phyloP scores from a whole-genome alignment of 1,139 yeast species.

The Pichia sp. region DNA sequence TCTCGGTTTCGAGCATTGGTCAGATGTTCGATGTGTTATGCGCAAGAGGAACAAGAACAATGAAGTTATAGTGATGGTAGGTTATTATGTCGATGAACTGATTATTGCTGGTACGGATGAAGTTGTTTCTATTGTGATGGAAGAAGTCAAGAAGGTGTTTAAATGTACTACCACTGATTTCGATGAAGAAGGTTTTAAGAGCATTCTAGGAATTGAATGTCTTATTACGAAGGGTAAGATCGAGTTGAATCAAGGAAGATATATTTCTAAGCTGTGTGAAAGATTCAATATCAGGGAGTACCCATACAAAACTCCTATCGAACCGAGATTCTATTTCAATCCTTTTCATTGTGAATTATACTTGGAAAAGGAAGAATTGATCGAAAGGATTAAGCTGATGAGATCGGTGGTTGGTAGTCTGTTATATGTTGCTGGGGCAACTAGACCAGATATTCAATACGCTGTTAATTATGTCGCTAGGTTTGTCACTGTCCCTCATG shows the following conservation, averaged over 20 bases:
- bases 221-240: not conserved
- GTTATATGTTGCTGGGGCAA: too few species aligned
- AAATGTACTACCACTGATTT: slow-evolving; percentile 1
- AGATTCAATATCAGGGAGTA: not conserved
- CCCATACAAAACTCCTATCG: not conserved
- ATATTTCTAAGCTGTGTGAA: not conserved
- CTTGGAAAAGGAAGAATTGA: not conserved
- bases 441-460: too few species aligned
- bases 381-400: not conserved
- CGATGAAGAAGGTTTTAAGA: not conserved
- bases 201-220: slow-evolving; percentile 1
- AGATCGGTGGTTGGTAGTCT: not conserved
- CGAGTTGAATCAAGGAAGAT: not conserved
- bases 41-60: not conserved
- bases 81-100: slow-evolving; percentile 2
- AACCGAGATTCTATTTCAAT: slow-evolving; percentile 1
- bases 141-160: not conserved
- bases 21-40: not conserved
- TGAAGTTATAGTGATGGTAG: not conserved
- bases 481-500: too few species aligned
- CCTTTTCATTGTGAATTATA: not conserved
- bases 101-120: not conserved
- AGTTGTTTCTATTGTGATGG: not conserved
- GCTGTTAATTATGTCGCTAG: too few species aligned
- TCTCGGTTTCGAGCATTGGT: slow-evolving; percentile 2